Base-by-base conservation (phyloP, 139 green algal genomes). In the Tetraselmis chui region DNA sequence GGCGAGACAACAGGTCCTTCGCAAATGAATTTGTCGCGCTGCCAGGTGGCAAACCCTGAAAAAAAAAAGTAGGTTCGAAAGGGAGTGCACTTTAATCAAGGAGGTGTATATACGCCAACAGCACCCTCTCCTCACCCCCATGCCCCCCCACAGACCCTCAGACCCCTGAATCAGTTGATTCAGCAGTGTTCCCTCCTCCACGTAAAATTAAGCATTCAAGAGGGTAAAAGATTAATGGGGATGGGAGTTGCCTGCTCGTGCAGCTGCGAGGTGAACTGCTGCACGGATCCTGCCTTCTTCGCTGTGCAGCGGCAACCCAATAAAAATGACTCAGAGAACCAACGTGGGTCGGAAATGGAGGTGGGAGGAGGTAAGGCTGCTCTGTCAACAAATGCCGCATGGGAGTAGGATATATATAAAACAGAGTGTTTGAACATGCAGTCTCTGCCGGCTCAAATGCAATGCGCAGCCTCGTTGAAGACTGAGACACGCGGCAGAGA, bases 11-110 rank as follows among this genome's bases (percentile, higher is more conserved):
- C 83, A 97, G 79, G 32, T 92, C 85, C 18, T 79, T 23, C 0
- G 92, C 92, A 85, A 97, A 95, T 30, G 28, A 27, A 59, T 30
- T 28, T 29, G 89, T 94, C 28, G 75, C 81, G 2, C 67, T 2
- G 0, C 84, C 84, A 18, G 83, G 45, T 1, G 88, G 91, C 30
- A 95, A 83, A 74, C 91, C 90, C 78, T 94, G 86, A 31, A 86
- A 18, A 83, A 78, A 31, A 59, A 75, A 76, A 30, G 78, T 0
- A 79, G 80, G 58, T 84, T 83, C 27, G 89, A 89, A n/a, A 90
- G 91, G 59, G 87, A 83, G 2, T 87, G 32, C 0, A 85, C 79
- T 2, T 92, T 5, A 1, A 93, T 78, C 76, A 86, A 93, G 30
- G 83, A 67, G 23, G 86, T 83, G 0, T 88, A 85, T 28, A 82